These are phyloP conservation scores for Akanthomyces dipterigenus DNA, from an alignment of 2,329 filamentous ascomycete genomes.

Conservation along the genomic window DNA sequence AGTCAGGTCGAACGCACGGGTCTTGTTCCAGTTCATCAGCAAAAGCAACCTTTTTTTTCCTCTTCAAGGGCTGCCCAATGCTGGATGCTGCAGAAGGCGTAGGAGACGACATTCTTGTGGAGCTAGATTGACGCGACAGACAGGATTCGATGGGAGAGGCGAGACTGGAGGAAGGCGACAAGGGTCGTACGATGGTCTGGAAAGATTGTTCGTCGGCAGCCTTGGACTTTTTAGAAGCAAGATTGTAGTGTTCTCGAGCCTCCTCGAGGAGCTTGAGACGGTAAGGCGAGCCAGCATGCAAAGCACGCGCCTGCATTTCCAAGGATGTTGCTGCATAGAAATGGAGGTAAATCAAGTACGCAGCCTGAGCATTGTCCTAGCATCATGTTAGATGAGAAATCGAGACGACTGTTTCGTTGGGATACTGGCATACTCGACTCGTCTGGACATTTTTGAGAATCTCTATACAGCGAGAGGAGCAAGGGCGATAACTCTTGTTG, in stretches of 20 bases:
- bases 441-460: conserved; percentile 44
- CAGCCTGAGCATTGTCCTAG: conserved; percentile 39
- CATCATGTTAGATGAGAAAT: not conserved
- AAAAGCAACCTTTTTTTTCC: conserved; percentile 35
- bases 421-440: conserved; percentile 31
- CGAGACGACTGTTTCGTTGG: not conserved
- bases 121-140: conserved; percentile 37
- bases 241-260: conserved; percentile 45
- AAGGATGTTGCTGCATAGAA: conserved; percentile 57
- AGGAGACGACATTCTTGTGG: conserved; percentile 40
- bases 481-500: conserved; percentile 44
- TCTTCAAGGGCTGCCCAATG: conserved; percentile 22
- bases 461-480: conserved; percentile 45
- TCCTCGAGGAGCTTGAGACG: conserved; percentile 43
- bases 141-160: conserved; percentile 42
- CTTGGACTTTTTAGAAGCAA: conserved; percentile 41
- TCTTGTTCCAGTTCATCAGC: conserved; percentile 30
- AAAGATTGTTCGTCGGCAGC: conserved; percentile 35
- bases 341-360: conserved; percentile 52
- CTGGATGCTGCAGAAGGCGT: conserved; percentile 36
- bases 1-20: conserved; percentile 50
- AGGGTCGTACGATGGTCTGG: conserved; percentile 32
- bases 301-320: conserved; percentile 47
- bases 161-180: conserved; percentile 32
- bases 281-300: conserved; percentile 39